Base-by-base conservation (phyloP, 768 basidiomycete species). In the Agrocybe praecox region DNA sequence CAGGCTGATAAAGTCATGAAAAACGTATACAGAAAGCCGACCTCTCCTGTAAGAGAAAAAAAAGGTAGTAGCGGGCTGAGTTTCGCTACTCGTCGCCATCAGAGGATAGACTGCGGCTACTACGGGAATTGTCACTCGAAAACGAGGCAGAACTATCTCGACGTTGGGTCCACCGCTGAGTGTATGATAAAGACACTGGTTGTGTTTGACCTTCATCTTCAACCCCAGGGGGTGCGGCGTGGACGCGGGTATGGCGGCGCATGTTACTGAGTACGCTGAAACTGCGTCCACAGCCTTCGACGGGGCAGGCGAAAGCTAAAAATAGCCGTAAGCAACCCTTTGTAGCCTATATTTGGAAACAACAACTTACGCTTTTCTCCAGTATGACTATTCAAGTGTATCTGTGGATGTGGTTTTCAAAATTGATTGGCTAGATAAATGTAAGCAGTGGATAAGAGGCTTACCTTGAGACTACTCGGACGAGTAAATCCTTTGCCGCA, bases 251-350 rank as follows among this genome's bases (percentile, higher is more conserved):
- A 69, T 93, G 91, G 55, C 91, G 80, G 59, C 91, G 87, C 91
- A 93, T 93, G 75, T 93, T 93, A 71, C 89, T 92, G 67, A 92
- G 84, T 49, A 92, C 91, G 66, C 89, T 91, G 72, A 93, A 93
- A 67, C 87, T 85, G 44, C 90, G 87, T 7, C 88, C 87, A 72
- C 91, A 93, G 56, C 82, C 83, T 60, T 87, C 83, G 51, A 85
- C 81, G 17, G 90, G 86, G 68, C 91, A 93, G 44, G 80, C 74
- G 72, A 89, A 92, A 9, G 91, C 91, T 92, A 68, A 56, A 54
- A 36, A 36, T n/a, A 19, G 46, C 46, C 44, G 50, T 11, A 19
- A 33, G 40, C 24, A 52, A 23, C 24, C 32, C 22, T 29, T 51
- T 54, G 45, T 58, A 61, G 65, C 34, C 50, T 57, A n/a, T 18